Evolutionary conservation across 352 stramenopile genomes (phyloP).

Genomic region (Phytopythium ostracodes): DNA sequence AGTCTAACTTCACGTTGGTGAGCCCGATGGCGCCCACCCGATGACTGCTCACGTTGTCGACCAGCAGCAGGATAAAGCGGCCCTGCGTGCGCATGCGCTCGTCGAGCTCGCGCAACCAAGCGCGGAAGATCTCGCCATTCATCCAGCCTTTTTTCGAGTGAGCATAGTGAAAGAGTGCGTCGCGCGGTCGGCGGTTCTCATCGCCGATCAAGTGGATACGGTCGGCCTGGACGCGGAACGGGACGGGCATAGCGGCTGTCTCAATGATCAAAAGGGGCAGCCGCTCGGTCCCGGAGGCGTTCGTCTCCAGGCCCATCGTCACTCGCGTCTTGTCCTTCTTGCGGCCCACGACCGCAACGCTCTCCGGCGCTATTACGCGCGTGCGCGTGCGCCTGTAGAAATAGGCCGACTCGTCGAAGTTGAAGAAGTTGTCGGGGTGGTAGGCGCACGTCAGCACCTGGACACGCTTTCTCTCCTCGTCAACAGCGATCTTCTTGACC

Average conservation of each 20-base stretch:
- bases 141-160: conserved; percentile 2
- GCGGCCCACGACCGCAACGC: neutral
- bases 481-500: no score
- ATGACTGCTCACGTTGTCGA: no score
- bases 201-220: neutral
- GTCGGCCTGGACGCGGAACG: neutral
- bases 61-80: neutral
- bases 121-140: neutral
- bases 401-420: conserved; percentile 1
- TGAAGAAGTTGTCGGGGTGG: neutral
- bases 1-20: neutral
- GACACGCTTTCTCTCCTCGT: no score
- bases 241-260: neutral
- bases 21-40: neutral
- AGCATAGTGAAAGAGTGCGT: neutral
- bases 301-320: neutral
- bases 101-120: neutral
- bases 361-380: neutral
- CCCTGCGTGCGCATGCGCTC: neutral
- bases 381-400: neutral
- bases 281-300: neutral
- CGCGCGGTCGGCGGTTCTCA: neutral
- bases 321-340: neutral
- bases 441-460: no score
- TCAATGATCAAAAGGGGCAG: neutral